Evolutionary conservation across 2,329 filamentous ascomycete genomes (phyloP), one percentile per base, ranked within the genome.

Genomic region (Cercospora zeina): DNA sequence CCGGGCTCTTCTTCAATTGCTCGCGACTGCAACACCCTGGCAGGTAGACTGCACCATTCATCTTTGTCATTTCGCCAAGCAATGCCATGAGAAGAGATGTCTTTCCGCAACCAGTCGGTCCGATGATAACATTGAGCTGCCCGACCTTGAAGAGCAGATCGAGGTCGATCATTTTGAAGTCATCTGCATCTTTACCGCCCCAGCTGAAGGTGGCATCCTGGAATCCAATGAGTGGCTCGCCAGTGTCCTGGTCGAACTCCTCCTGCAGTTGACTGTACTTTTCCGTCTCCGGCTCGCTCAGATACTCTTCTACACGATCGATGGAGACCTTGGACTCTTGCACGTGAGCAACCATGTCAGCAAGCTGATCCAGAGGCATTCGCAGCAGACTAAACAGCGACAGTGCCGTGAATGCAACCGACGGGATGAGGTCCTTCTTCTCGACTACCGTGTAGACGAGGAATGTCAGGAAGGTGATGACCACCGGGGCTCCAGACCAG

Each of bases 321-420:
- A 99, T 87, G 0, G 95, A 99, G 19, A 99, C 93, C 78, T 96
- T 96, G 24, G 93, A 91, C 77, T 99, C 95, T 78, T 97, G 92
- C 3, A 99, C 93, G 77, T 97, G 95, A 10, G 95, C 95, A 72
- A 97, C 89, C 95, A 99, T 99, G 76, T 99, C 95, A 55, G 95
- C 95, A 58, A 99, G 83, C 77, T 97, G 93, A 75, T 99, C 95
- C 50, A 99, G 81, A 4, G 95, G 95, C 58, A 97, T 90, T 53
- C 95, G 88, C 13, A 99, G 86, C 42, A 99, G 86, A 74, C 93
- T 93, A 76, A 99, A 99, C 67, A 99, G 87, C 0, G 95, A 97
- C 58, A 99, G 87, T 37, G 95, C 92, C 1, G 95, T 97, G 77
- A 99, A 99, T 3, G 95, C 95, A 64, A 97, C 83, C 0, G 95